Evolutionary conservation across 2,329 filamentous ascomycete species (phyloP).

Genomic region (Chrysoporthe deuterocubensis): DNA sequence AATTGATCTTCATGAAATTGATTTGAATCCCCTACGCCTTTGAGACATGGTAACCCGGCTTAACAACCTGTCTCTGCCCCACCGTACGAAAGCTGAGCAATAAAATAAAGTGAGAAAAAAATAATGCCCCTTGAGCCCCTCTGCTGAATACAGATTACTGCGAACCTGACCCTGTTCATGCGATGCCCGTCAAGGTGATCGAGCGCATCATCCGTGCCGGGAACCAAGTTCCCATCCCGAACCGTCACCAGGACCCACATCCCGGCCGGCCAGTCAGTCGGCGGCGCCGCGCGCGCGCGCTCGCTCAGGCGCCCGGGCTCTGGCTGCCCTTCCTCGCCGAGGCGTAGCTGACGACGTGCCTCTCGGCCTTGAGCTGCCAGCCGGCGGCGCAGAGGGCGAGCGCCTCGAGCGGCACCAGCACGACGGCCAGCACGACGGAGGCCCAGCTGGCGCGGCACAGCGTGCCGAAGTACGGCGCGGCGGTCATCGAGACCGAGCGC

Average conservation of each 20-base stretch:
- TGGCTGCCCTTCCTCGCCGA: slow-evolving; percentile 42
- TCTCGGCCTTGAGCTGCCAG: slow-evolving; percentile 50
- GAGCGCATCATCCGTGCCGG: neutral
- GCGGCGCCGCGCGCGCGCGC: neutral
- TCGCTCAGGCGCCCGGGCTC: slow-evolving; percentile 35
- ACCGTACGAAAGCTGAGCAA: neutral
- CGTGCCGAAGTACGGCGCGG: slow-evolving; percentile 58
- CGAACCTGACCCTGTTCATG: neutral
- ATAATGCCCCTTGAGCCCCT: neutral
- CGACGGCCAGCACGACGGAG: slow-evolving; percentile 56
- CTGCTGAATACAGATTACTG: neutral
- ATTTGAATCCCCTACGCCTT: neutral
- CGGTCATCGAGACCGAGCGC: slow-evolving; percentile 55
- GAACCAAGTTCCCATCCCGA: neutral
- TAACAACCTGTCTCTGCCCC: neutral
- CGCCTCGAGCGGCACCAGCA: slow-evolving; percentile 61
- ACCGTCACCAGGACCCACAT: neutral
- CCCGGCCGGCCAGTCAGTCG: neutral
- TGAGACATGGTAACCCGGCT: neutral
- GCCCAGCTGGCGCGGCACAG: slow-evolving; percentile 61
- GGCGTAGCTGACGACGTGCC: slow-evolving; percentile 41
- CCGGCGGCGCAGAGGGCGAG: slow-evolving; percentile 51
- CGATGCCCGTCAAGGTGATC: neutral
- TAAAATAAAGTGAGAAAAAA: neutral
- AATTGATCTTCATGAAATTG: too few species aligned